Conservation (phyloP, 78 protist genomes). For the Chrysochromulina tobinii region DNA sequence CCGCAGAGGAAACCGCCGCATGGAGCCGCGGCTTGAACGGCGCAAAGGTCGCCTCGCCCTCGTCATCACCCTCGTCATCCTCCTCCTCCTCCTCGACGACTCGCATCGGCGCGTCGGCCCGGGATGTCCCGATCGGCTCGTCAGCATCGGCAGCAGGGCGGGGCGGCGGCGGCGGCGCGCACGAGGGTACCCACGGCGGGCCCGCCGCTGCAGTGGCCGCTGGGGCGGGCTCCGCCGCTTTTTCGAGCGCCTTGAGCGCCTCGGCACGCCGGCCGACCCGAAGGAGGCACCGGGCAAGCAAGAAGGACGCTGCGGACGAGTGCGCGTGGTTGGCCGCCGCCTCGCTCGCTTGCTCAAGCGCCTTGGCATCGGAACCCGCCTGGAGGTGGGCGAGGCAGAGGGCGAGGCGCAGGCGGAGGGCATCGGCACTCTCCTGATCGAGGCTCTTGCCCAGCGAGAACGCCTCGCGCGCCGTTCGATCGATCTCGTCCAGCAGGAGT, state of each 20-base stretch:
- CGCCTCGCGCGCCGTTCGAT: neutral
- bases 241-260: neutral
- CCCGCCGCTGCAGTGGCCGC: neutral
- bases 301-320: neutral
- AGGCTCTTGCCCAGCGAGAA: neutral
- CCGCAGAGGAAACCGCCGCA: neutral
- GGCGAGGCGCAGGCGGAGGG: neutral
- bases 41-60: too few relatives aligned
- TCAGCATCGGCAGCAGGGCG: neutral
- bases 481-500: neutral
- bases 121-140: neutral
- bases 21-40: too few relatives aligned
- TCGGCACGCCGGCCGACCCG: slow-evolving; percentile 22
- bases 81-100: too few relatives aligned
- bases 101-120: too few relatives aligned
- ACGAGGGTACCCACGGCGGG: too few relatives aligned
- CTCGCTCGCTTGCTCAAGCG: neutral
- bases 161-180: neutral
- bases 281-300: neutral
- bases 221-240: neutral
- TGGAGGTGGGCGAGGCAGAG: neutral
- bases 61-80: too few relatives aligned
- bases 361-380: neutral
- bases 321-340: neutral
- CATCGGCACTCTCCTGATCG: neutral